phyloP scores from a whole-genome alignment of 2,329 filamentous ascomycete genomes.

The Macroventuria anomochaeta region DNA sequence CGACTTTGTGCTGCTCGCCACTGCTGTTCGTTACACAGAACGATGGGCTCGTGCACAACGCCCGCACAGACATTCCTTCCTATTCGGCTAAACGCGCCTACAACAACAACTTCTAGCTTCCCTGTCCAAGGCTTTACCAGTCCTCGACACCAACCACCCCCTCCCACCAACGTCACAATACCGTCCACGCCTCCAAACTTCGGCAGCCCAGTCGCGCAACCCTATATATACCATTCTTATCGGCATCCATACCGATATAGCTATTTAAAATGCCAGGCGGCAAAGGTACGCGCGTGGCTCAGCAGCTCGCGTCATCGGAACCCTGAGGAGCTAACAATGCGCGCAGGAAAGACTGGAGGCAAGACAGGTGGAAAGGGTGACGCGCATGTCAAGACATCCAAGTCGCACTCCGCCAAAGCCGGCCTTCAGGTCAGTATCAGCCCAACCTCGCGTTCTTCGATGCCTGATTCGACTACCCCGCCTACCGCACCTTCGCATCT shows the following conservation, averaged over 20 bases:
- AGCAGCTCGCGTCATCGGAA: slow-evolving; percentile 30
- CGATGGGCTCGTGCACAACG: slow-evolving; percentile 28
- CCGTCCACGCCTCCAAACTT: slow-evolving; percentile 30
- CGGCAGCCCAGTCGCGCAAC: slow-evolving; percentile 42
- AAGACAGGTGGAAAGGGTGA: slow-evolving; percentile 86
- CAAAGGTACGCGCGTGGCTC: slow-evolving; percentile 77
- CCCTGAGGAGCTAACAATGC: slow-evolving; percentile 28
- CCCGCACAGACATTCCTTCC: slow-evolving; percentile 32
- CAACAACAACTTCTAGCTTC: slow-evolving; percentile 40
- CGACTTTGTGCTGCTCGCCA: slow-evolving; percentile 1
- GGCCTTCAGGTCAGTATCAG: slow-evolving; percentile 82
- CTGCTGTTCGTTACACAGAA: slow-evolving; percentile 19
- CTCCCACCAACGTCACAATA: slow-evolving; percentile 43
- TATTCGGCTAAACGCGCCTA: slow-evolving; percentile 38
- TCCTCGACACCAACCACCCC: slow-evolving; percentile 38
- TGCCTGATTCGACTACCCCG: slow-evolving; percentile 28
- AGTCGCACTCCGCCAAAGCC: slow-evolving; percentile 91
- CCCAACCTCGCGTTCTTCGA: slow-evolving; percentile 25
- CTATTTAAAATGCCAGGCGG: slow-evolving; percentile 72
- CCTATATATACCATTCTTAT: slow-evolving; percentile 36
- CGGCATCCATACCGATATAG: slow-evolving; percentile 29
- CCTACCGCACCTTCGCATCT: slow-evolving; percentile 19
- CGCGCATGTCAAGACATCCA: slow-evolving; percentile 84
- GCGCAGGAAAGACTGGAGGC: slow-evolving; percentile 69
- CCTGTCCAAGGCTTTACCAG: slow-evolving; percentile 34